Base-by-base conservation (phyloP, 495 filamentous ascomycete genomes). In the Cercophora sp. region DNA sequence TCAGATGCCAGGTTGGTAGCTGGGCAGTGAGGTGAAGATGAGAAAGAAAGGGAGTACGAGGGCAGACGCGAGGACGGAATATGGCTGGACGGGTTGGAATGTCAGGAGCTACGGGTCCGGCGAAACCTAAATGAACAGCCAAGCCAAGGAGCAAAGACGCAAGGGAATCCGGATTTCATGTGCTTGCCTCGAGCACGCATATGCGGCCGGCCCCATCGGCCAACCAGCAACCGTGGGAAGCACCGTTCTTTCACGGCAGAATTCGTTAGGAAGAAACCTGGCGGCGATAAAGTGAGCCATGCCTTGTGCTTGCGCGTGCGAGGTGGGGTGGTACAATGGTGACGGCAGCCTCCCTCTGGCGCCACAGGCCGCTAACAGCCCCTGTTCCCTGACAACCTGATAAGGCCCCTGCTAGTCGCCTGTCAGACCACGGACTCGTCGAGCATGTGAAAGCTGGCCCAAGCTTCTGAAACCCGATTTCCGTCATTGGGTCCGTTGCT, bases 141-240 rank as follows among this genome's bases (percentile, higher is more conserved):
- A 29, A 41, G 32, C 8, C 13, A 2, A 4, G 2, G 8, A 5
- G 22, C 26, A 53, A 19, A 37, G 27, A 25, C 27, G 37, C n/a
- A 42, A 35, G 31, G 49, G n/a, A 49, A 48, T 23, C 37, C 47
- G 44, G 49, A 54, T 60, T 51, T 36, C 54, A 60, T 54, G 58
- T 54, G 58, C 58, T 47, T 42, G 26, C 34, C 47, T 40, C 19
- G 20, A 27, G 46, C 11, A 35, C 47, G 35, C 34, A 23, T 25
- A 31, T 20, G 51, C 40, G 46, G 25, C 43, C 16, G 35, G 35
- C 20, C 55, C 49, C 47, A 53, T 45, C 36, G 52, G 41, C 54
- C 5, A 20, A 18, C 43, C 27, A 32, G 43, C 15, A 47, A 27
- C 24, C 43, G 43, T 26, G 43, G 43, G 25, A 10, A 47, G 26